Base-by-base conservation (phyloP, 108 stramenopile species). In the Nitzschia sp. region DNA sequence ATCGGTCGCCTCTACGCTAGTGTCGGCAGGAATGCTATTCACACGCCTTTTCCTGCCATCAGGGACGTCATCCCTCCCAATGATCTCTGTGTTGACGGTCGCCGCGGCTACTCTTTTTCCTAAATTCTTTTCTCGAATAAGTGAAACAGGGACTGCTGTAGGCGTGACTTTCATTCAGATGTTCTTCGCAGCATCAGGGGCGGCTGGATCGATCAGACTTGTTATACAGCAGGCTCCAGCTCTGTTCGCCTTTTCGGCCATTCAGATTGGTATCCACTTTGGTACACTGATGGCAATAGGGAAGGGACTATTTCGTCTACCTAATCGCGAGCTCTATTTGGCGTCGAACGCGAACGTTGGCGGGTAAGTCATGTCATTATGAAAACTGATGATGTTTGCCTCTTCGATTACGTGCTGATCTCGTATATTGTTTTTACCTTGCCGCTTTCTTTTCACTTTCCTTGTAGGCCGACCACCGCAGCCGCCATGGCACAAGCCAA, bases 401-500 rank as follows among this genome's bases (percentile, higher is more conserved):
- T n/a, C n/a, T n/a, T n/a, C n/a, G n/a, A n/a, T n/a, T n/a, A n/a
- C n/a, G n/a, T n/a, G n/a, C n/a, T n/a, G n/a, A n/a, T n/a, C n/a
- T n/a, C n/a, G n/a, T n/a, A n/a, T n/a, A n/a, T n/a, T n/a, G n/a
- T n/a, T n/a, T n/a, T n/a, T n/a, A n/a, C n/a, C n/a, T n/a, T n/a
- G n/a, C n/a, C n/a, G n/a, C n/a, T n/a, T n/a, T n/a, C n/a, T n/a
- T n/a, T n/a, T n/a, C n/a, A n/a, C n/a, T n/a, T n/a, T n/a, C n/a
- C n/a, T n/a, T n/a, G n/a, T n/a, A n/a, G n/a, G 0, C 96, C 92
- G 0, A 93, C 92, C 6, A 93, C 92, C 0, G 96, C 96, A 8
- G 96, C 96, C 3, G 94, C 95, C 34, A 95, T 97, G 93, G 92
- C 95, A 25, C 87, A 87, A 54, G 93, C 93, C 13, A 97, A 97